Conservation (phyloP, 129 eudicot species). For the Flaveria trinervia region DNA sequence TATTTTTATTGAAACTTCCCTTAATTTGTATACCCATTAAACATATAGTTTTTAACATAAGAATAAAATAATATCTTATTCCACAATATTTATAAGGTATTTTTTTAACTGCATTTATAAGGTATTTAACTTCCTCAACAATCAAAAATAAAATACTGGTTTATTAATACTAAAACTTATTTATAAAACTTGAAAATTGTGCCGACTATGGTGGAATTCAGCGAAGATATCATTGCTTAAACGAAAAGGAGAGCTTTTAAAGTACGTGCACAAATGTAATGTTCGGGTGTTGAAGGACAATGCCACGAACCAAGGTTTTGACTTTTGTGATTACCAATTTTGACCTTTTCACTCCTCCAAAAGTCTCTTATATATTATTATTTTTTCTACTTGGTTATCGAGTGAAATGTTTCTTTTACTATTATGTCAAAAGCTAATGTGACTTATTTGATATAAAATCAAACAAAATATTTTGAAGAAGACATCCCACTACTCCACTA, state of each 20-base stretch:
- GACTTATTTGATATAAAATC: neutral
- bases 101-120: no score
- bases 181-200: neutral
- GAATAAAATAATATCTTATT: no score
- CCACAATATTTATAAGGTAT: no score
- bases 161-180: no score
- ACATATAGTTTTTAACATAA: no score
- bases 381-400: slow-evolving; percentile 10
- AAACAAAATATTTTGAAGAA: no score
- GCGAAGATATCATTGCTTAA: slow-evolving; percentile 36
- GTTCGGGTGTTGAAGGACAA: slow-evolving; percentile 54
- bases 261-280: slow-evolving; percentile 40
- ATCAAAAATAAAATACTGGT: no score
- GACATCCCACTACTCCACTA: neutral
- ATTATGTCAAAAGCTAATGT: neutral
- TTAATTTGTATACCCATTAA: no score
- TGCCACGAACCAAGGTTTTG: slow-evolving; percentile 38
- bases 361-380: slow-evolving; percentile 5
- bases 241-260: slow-evolving; percentile 28
- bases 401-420: neutral
- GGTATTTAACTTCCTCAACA: no score
- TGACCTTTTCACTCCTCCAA: slow-evolving; percentile 32
- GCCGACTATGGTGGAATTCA: slow-evolving; percentile 27
- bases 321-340: slow-evolving; percentile 37
- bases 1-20: no score